Evolutionary conservation across 2,329 filamentous ascomycete genomes (phyloP), one percentile per base, ranked within the genome.

Genomic region (Colletotrichum sp.): DNA sequence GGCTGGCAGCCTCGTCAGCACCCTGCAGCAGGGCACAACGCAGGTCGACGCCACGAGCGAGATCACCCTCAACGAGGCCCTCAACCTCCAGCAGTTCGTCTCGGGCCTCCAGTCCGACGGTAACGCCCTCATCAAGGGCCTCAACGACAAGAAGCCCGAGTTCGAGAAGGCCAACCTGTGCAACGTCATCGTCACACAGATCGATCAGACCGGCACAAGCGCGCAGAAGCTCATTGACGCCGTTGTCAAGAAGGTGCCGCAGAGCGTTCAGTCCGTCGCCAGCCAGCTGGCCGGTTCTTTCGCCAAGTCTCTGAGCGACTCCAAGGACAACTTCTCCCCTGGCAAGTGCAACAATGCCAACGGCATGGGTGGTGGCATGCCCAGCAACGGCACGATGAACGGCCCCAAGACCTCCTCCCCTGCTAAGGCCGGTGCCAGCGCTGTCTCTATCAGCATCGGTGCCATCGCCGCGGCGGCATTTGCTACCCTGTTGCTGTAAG

Each of bases 131-230:
- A 74, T 78, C 63, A 74, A 74, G 22, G 76, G 79, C 71, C 79
- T 84, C 73, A 78, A 80, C 68, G 57, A 71, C 63, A 80, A 80
- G 79, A 81, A 81, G 78, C n/a, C 73, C n/a, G 72, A 75, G 16
- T 72, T 84, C 63, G 68, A 83, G 72, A 78, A 81, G 71, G 81
- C 80, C 32, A 78, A 78, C 68, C 79, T 81, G 6, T 84, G 82
- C 78, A 75, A 72, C 25, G 74, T 78, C 52, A 78, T 82, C 60
- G 78, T 79, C 65, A 28, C 76, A n/a, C 73, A 81, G 70, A 70
- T 82, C 34, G 59, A n/a, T 32, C 71, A 78, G 63, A 79, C 83
- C 71, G 79, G 78, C 77, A 61, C 36, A 4, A 77, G 76, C 70
- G 80, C 80, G 6, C 59, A 80, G 73, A 72, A 69, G n/a, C 81